Conservation (phyloP, 1,284 basidiomycete genomes). For the Neonothopanus nambi region DNA sequence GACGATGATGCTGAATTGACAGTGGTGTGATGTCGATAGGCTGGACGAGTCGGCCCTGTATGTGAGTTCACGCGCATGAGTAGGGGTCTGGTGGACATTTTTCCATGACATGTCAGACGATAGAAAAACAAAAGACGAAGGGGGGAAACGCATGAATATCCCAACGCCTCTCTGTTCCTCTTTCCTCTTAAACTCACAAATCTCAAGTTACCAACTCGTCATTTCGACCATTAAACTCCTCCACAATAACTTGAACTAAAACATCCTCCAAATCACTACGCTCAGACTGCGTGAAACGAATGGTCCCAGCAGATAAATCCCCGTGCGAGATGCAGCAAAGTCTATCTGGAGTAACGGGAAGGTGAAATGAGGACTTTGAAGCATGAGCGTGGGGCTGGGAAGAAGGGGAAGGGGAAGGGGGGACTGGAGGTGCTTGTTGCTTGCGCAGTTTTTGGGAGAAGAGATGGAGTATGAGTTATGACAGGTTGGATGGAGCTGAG, state of each 20-base stretch:
- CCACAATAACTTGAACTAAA: not conserved
- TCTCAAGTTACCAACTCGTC: not conserved
- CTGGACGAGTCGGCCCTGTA: not conserved
- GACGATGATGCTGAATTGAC: not conserved
- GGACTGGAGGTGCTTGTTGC: no score
- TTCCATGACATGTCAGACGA: not conserved
- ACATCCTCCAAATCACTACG: not conserved
- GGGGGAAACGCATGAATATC: slow-evolving; percentile 1
- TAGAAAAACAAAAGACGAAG: not conserved
- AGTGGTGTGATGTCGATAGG: not conserved
- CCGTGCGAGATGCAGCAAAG: slow-evolving; percentile 4
- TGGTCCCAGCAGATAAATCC: not conserved
- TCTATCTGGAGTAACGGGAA: slow-evolving; percentile 1
- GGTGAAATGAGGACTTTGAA: not conserved
- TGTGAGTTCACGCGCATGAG: not conserved
- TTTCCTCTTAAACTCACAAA: not conserved
- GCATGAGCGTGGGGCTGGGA: not conserved
- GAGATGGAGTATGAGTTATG: no score
- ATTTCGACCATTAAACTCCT: no score
- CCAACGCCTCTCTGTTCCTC: slow-evolving; percentile 4
- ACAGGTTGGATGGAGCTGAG: no score
- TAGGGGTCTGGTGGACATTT: not conserved
- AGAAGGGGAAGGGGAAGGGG: not conserved
- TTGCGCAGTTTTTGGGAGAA: no score
- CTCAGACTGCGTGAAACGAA: slow-evolving; percentile 1